Evolutionary conservation across 805 yeast species (phyloP).

Genomic region (Yarrowia alimentaria): DNA sequence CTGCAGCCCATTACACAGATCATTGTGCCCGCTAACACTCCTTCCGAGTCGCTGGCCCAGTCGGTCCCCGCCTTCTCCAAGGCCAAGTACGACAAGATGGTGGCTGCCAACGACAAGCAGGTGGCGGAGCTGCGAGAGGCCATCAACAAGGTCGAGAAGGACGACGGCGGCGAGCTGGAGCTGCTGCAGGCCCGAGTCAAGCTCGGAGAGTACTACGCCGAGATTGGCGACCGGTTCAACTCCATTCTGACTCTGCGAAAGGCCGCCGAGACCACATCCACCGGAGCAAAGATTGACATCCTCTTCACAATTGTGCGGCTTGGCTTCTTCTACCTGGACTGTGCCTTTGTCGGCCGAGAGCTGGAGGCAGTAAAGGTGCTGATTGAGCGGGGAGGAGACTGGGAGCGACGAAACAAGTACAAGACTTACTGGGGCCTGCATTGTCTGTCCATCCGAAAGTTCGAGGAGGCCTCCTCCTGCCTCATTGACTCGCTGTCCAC

Average conservation of each 20-base stretch:
- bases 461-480: conserved; percentile 77
- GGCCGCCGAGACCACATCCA: conserved; percentile 77
- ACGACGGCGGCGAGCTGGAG: conserved; percentile 85
- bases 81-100: conserved; percentile 50
- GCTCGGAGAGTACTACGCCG: conserved; percentile 84
- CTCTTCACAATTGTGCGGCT: conserved; percentile 76
- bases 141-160: conserved; percentile 55
- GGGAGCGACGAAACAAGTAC: conserved; percentile 96
- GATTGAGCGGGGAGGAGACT: conserved; percentile 96
- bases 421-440: conserved; percentile 89
- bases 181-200: conserved; percentile 70
- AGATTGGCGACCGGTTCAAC: conserved; percentile 74
- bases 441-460: conserved; percentile 78
- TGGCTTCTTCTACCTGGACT: conserved; percentile 87
- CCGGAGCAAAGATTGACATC: conserved; percentile 89
- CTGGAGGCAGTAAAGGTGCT: conserved; percentile 69
- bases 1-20: conserved; percentile 25
- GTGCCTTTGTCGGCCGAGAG: conserved; percentile 62
- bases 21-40: conserved; percentile 19
- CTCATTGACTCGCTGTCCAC: conserved; percentile 91
- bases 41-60: conserved; percentile 19
- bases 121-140: conserved; percentile 48
- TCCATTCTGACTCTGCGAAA: conserved; percentile 66
- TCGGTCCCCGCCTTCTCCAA: conserved; percentile 57
- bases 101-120: conserved; percentile 53